Conservation (phyloP, 2,329 filamentous ascomycete genomes). For the Botrytis tulipae region DNA sequence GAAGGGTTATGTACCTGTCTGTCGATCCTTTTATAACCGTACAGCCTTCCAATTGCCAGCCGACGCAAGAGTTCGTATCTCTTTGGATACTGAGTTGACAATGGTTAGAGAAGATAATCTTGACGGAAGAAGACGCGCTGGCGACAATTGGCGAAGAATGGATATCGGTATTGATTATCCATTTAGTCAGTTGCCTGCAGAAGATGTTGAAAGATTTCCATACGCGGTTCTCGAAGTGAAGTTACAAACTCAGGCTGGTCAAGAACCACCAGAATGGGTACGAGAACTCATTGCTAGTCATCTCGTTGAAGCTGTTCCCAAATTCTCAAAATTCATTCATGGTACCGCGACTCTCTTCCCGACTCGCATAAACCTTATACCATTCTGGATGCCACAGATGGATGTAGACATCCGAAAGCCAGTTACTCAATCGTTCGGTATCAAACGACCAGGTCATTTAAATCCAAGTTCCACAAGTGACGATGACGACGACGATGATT, state of each 20-base stretch:
- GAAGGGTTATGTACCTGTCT: conserved; percentile 83
- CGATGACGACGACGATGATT: conserved; percentile 70
- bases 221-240: conserved; percentile 98
- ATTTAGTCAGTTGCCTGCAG: conserved; percentile 81
- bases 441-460: conserved; percentile 74
- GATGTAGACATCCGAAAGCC: conserved; percentile 96
- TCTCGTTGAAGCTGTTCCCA: conserved; percentile 96
- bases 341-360: conserved; percentile 87
- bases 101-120: conserved; percentile 96
- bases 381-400: conserved; percentile 99
- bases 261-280: conserved; percentile 96
- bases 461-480: conserved; percentile 75
- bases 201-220: conserved; percentile 87
- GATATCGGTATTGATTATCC: conserved; percentile 97
- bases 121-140: conserved; percentile 71
- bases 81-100: conserved; percentile 90
- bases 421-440: conserved; percentile 82
- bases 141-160: conserved; percentile 92
- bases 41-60: conserved; percentile 97
- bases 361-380: conserved; percentile 80
- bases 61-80: conserved; percentile 93
- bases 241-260: conserved; percentile 90
- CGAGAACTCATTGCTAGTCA: conserved; percentile 89
- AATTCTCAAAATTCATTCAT: conserved; percentile 99
- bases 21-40: conserved; percentile 95